phyloP scores from a whole-genome alignment of 306 rosid species.

The Elaeagnus macrophylla region DNA sequence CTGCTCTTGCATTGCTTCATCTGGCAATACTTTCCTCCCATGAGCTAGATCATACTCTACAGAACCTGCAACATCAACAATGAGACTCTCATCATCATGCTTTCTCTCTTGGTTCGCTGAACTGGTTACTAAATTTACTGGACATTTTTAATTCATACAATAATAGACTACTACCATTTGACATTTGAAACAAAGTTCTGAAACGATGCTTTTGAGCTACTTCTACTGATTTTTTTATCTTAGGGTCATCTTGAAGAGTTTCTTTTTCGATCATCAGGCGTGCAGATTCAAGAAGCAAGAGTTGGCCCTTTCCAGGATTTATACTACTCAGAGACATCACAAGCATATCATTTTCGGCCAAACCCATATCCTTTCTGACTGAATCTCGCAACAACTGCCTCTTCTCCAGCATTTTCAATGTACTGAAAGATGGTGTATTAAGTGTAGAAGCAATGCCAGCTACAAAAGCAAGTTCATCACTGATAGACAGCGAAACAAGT shows the following conservation, averaged over 20 bases:
- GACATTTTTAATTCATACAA: conserved; percentile 22
- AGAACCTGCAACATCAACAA: conserved; percentile 26
- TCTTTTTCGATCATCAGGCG: conserved; percentile 28
- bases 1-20: conserved; percentile 23
- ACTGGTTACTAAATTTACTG: conserved; percentile 25
- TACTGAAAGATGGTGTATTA: conserved; percentile 62
- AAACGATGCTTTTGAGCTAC: conserved; percentile 39
- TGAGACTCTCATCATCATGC: conserved; percentile 13
- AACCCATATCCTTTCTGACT: conserved; percentile 69
- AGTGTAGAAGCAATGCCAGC: conserved; percentile 74
- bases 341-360: conserved; percentile 60
- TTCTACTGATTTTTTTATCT: conserved; percentile 17
- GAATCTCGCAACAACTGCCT: conserved; percentile 50
- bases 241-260: conserved; percentile 24
- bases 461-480: conserved; percentile 71
- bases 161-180: conserved; percentile 22
- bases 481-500: conserved; percentile 66
- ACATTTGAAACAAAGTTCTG: conserved; percentile 45
- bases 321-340: conserved; percentile 81
- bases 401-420: conserved; percentile 52
- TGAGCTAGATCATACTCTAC: conserved; percentile 16
- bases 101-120: conserved; percentile 9
- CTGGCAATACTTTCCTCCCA: conserved; percentile 32
- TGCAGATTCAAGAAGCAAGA: conserved; percentile 70
- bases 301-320: conserved; percentile 87